These are phyloP conservation scores for Colletotrichum sp. DNA, from an alignment of 2,329 filamentous ascomycete genomes.

Conservation along the genomic window DNA sequence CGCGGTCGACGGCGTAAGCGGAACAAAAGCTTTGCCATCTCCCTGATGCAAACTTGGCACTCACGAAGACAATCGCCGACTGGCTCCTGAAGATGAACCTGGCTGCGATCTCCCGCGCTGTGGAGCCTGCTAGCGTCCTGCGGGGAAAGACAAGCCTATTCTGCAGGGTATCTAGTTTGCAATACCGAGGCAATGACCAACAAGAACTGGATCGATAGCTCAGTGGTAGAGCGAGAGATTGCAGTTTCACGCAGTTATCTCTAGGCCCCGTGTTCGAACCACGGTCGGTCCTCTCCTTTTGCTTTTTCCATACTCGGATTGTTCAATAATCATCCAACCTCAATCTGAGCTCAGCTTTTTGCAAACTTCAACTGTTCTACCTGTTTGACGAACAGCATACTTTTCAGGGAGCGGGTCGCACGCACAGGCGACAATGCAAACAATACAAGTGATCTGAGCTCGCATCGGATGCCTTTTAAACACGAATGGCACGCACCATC, in stretches of 20 bases:
- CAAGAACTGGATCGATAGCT: slow-evolving; percentile 16
- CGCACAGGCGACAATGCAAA: not conserved
- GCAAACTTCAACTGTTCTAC: not conserved
- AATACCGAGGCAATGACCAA: not conserved
- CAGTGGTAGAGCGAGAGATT: slow-evolving; percentile 23
- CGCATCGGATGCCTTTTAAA: slow-evolving; percentile 3
- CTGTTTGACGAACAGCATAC: not conserved
- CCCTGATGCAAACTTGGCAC: not conserved
- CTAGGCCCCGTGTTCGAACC: slow-evolving; percentile 22
- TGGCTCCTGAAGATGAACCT: not conserved
- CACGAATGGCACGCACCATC: not conserved
- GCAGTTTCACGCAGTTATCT: slow-evolving; percentile 12
- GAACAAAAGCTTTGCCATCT: not conserved
- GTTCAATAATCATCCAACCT: too few relatives aligned
- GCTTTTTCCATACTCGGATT: not conserved
- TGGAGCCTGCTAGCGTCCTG: not conserved
- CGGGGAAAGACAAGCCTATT: not conserved
- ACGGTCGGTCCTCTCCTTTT: slow-evolving; percentile 12
- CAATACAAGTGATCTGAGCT: not conserved
- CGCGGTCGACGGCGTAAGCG: not conserved
- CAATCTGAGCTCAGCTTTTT: not conserved
- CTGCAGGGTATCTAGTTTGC: not conserved
- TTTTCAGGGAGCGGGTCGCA: not conserved
- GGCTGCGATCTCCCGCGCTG: not conserved
- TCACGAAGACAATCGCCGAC: not conserved